Percentiles rank a stretch among this genome's conserved stretches.
These are phyloP conservation scores for Penicillium robsamsonii DNA, from an alignment of 495 filamentous ascomycete species.

Conservation along the genomic window DNA sequence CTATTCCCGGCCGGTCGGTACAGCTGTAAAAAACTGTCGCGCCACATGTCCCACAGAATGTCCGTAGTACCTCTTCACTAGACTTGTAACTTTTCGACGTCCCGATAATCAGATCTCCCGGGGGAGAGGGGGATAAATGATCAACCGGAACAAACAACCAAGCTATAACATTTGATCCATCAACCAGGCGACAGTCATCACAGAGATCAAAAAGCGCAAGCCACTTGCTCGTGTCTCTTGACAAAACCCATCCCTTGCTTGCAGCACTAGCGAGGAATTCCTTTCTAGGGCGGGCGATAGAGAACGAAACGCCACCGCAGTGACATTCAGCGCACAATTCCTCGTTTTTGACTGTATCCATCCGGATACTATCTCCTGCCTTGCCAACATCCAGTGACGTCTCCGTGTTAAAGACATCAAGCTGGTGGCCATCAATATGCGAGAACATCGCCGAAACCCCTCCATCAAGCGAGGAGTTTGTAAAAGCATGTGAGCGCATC, in stretches of 20 bases:
- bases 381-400: background rate
- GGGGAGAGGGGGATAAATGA: conserved; percentile 22
- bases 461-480: conserved; percentile 45
- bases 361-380: background rate
- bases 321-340: conserved; percentile 44
- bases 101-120: conserved; percentile 38
- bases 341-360: background rate
- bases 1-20: conserved; percentile 40
- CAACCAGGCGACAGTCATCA: conserved; percentile 49
- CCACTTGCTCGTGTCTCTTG: conserved; percentile 38
- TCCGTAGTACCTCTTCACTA: conserved; percentile 44
- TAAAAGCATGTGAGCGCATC: conserved; percentile 39
- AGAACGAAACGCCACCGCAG: conserved; percentile 50
- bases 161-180: conserved; percentile 43
- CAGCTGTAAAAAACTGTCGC: conserved; percentile 49
- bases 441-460: conserved; percentile 41
- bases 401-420: conserved; percentile 22
- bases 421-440: conserved; percentile 22
- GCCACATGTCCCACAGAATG: conserved; percentile 54
- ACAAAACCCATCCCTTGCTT: conserved; percentile 41
- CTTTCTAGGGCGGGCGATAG: conserved; percentile 33
- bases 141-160: conserved; percentile 44
- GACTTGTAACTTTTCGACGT: conserved; percentile 47
- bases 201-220: conserved; percentile 47
- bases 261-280: conserved; percentile 29